Percentiles rank a stretch among this genome's conserved stretches.
These are phyloP conservation scores for Penicillium manginii DNA, from an alignment of 495 filamentous ascomycete species.

Conservation along the genomic window DNA sequence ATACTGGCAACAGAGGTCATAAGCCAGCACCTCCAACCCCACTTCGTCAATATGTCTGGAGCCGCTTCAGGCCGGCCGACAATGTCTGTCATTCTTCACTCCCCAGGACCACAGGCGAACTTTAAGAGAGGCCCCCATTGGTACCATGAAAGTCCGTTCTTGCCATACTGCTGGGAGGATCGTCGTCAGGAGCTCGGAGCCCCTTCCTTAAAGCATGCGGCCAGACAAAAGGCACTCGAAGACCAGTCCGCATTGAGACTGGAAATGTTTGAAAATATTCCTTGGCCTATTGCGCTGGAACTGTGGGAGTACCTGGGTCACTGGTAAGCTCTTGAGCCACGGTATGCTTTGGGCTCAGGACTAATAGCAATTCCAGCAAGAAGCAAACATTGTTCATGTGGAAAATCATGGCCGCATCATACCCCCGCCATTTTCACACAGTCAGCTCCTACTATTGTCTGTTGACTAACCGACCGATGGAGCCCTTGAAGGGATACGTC, in stretches of 20 bases:
- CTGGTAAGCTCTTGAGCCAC: slow-evolving; percentile 24
- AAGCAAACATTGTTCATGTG: slow-evolving; percentile 47
- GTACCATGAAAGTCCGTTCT: slow-evolving; percentile 43
- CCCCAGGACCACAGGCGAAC: neutral
- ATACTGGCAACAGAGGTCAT: no score
- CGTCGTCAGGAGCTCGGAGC: slow-evolving; percentile 26
- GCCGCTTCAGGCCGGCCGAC: neutral
- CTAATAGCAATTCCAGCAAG: slow-evolving; percentile 26
- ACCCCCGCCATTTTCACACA: slow-evolving; percentile 36
- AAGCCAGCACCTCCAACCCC: no score
- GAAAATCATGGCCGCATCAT: slow-evolving; percentile 43
- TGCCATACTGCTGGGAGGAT: slow-evolving; percentile 31
- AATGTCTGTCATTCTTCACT: neutral
- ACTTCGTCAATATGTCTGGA: neutral
- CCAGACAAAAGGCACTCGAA: neutral
- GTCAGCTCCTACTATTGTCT: slow-evolving; percentile 28
- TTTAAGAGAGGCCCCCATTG: slow-evolving; percentile 33
- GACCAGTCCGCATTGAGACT: slow-evolving; percentile 1
- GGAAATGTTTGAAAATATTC: slow-evolving; percentile 27
- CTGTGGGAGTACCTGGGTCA: slow-evolving; percentile 43
- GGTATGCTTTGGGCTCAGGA: neutral
- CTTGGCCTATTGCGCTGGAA: slow-evolving; percentile 42
- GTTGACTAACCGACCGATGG: slow-evolving; percentile 24
- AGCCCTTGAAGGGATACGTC: slow-evolving; percentile 39
- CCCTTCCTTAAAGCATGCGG: slow-evolving; percentile 22